Evolutionary conservation across 345 rosid genomes (phyloP), one percentile per base, ranked within the genome.

Genomic region (Salix caprea): DNA sequence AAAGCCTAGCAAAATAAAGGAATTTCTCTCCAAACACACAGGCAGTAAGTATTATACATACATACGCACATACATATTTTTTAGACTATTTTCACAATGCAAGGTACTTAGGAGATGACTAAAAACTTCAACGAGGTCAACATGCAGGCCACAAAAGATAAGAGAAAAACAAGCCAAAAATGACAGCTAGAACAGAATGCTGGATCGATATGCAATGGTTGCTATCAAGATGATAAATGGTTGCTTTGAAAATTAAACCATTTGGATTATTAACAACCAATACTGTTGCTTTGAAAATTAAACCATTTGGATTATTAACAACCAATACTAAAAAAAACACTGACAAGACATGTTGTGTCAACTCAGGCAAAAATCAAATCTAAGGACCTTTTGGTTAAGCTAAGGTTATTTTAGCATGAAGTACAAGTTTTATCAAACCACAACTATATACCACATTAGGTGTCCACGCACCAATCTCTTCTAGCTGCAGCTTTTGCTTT

Each of bases 381-480:
- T 14, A 50, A 30, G 50, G 32, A 46, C 13, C 68, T 30, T 30
- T 65, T 13, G n/a, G 68, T 34, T 65, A 2, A 32, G 68, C 12
- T 34, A 9, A 4, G 64, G 64, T 58, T 58, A 13, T 58, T 58
- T 58, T 13, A 2, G 28, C 64, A 58, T 58, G 30, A 60, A 73
- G 75, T n/a, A 30, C 40, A 61, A 61, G n/a, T n/a, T 8, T 58
- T 16, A 62, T 37, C n/a, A 23, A 19, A 73, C 74, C 65, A 72
- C n/a, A 24, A 18, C 44, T 8, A n/a, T 10, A 12, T 10, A 23
- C 1, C 24, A 58, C 23, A 10, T 11, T 1, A 54, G 65, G 14
- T 48, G 62, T 70, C 74, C 54, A 70, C 23, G 10, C 36, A 34
- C 36, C 36, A 34, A 34, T 34, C 36, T 34, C 36, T 34, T 34